phyloP scores from a whole-genome alignment of 2,329 filamentous ascomycete genomes.

The Colletotrichum sp. region DNA sequence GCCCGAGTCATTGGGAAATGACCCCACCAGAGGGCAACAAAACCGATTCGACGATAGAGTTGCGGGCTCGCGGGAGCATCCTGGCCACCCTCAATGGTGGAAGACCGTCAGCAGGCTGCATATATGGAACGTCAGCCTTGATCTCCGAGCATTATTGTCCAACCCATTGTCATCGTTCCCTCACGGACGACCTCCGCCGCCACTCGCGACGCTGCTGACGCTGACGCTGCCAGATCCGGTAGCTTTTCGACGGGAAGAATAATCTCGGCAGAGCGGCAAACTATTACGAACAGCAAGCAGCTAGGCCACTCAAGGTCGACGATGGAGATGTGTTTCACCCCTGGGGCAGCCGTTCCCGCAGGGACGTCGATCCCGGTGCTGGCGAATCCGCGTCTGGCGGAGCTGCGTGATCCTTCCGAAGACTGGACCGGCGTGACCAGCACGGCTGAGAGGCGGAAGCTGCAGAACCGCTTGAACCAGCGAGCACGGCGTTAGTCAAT shows the following conservation, averaged over 20 bases:
- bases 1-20: background rate
- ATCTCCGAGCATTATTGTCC: background rate
- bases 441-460: slow-evolving; percentile 23
- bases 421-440: slow-evolving; percentile 38
- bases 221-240: background rate
- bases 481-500: slow-evolving; percentile 9
- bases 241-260: background rate
- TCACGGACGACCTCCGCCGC: background rate
- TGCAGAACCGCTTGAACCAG: slow-evolving; percentile 21
- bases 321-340: slow-evolving; percentile 11
- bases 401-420: slow-evolving; percentile 23
- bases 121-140: background rate
- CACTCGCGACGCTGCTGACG: background rate
- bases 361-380: background rate
- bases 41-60: background rate
- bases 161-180: background rate
- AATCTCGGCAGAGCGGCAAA: background rate
- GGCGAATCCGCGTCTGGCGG: background rate
- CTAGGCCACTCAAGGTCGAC: background rate
- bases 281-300: background rate
- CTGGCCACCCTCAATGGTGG: background rate
- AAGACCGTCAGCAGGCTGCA: slow-evolving; percentile 4
- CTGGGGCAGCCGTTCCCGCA: background rate
- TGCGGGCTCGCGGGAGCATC: background rate
- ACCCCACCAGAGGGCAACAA: background rate